These are phyloP conservation scores for Yarrowia alimentaria DNA, from an alignment of 805 yeast genomes.

Conservation along the genomic window DNA sequence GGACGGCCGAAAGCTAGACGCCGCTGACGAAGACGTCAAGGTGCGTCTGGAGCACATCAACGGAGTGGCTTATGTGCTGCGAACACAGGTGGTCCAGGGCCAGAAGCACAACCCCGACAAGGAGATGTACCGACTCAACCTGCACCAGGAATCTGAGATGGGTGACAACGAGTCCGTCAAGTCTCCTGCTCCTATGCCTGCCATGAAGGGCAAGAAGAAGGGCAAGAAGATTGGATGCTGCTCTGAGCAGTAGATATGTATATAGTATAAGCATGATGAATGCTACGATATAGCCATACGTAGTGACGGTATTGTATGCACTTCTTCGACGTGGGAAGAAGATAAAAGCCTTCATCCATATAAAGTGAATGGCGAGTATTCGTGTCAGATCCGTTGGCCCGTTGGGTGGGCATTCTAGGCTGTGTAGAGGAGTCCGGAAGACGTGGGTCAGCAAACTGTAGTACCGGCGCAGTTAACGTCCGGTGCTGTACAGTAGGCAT, in stretches of 20 bases:
- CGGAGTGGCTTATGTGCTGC: constrained; percentile 68
- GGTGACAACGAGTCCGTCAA: constrained; percentile 87
- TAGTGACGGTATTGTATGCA: too few species aligned
- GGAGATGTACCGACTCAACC: constrained; percentile 50
- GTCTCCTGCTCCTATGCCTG: constrained; percentile 36
- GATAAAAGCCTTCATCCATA: too few species aligned
- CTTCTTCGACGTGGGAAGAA: too few species aligned
- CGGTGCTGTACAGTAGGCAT: too few species aligned
- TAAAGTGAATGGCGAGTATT: too few species aligned
- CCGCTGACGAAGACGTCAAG: constrained; percentile 48
- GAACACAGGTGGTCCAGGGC: constrained; percentile 86
- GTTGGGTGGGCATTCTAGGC: too few species aligned
- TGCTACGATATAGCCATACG: too few species aligned
- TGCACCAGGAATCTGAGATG: constrained; percentile 79
- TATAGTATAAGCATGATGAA: background rate
- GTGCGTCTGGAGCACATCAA: constrained; percentile 57
- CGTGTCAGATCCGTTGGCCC: too few species aligned
- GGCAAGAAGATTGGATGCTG: constrained; percentile 10
- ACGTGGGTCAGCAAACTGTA: too few species aligned
- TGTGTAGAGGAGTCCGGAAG: too few species aligned
- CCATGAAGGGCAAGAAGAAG: constrained; percentile 23
- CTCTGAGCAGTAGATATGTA: constrained; percentile 5
- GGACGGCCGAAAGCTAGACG: constrained; percentile 32
- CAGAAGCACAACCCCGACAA: constrained; percentile 37
- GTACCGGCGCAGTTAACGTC: too few species aligned